Evolutionary conservation across 2,329 filamentous ascomycete species (phyloP).

Genomic region (Clarireedia monteithiana): DNA sequence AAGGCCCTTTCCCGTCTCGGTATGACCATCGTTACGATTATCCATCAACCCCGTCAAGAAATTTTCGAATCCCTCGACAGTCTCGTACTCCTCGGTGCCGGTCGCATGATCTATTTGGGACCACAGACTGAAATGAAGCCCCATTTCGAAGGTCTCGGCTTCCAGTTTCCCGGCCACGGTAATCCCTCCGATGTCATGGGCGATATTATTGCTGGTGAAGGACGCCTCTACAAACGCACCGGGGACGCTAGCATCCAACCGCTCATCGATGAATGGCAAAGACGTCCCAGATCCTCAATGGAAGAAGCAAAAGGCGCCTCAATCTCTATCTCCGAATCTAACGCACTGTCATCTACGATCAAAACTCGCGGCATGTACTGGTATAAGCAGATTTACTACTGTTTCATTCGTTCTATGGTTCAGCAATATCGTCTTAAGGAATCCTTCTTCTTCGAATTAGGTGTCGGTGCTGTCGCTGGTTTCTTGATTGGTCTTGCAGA

Average conservation of each 20-base stretch:
- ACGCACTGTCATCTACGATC: slow-evolving; percentile 38
- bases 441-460: slow-evolving; percentile 47
- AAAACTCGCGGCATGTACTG: slow-evolving; percentile 42
- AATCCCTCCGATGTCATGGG: slow-evolving; percentile 52
- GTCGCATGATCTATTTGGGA: slow-evolving; percentile 48
- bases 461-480: slow-evolving; percentile 43
- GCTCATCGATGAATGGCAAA: slow-evolving; percentile 42
- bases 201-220: slow-evolving; percentile 54
- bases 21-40: slow-evolving; percentile 47
- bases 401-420: slow-evolving; percentile 42
- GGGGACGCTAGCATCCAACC: slow-evolving; percentile 41
- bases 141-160: slow-evolving; percentile 47
- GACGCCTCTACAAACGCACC: slow-evolving; percentile 39
- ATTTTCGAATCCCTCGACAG: slow-evolving; percentile 53
- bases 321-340: slow-evolving; percentile 32
- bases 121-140: slow-evolving; percentile 34
- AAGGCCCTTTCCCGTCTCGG: slow-evolving; percentile 50
- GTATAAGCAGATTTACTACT: slow-evolving; percentile 44
- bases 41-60: slow-evolving; percentile 47
- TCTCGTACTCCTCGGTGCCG: slow-evolving; percentile 53
- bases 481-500: slow-evolving; percentile 47
- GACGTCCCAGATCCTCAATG: not conserved
- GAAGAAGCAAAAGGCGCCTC: not conserved
- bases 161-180: slow-evolving; percentile 38
- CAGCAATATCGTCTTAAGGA: slow-evolving; percentile 48